Conservation (phyloP, 495 filamentous ascomycete genomes). For the Podospora pseudoanserina region DNA sequence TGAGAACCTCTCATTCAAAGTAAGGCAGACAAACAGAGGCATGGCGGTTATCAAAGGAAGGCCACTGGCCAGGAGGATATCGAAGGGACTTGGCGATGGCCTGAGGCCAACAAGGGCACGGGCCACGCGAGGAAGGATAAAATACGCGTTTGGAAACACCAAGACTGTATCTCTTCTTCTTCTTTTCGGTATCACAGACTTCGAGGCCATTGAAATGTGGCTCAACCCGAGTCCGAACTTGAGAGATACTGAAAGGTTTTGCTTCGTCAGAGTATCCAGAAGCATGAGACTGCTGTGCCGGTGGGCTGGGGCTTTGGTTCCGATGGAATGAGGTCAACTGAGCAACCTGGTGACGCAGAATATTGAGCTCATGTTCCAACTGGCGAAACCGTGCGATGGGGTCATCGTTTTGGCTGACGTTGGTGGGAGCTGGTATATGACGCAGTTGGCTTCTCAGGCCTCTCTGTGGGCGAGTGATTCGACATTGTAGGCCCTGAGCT, state of each 20-base stretch:
- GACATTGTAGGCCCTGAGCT: neutral
- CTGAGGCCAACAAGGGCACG: too few species aligned
- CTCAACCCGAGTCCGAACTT: neutral
- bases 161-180: too few species aligned
- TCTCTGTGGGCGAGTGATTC: neutral
- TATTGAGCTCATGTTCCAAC: neutral
- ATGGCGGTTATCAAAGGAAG: too few species aligned
- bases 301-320: neutral
- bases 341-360: neutral
- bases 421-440: neutral
- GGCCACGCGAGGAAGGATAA: too few species aligned
- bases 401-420: neutral
- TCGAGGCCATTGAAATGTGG: slow-evolving; percentile 16
- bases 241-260: neutral
- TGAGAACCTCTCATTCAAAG: too few species aligned
- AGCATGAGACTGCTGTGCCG: neutral
- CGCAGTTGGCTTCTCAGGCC: neutral
- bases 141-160: too few species aligned
- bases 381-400: neutral
- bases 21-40: too few species aligned
- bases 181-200: too few species aligned
- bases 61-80: too few species aligned
- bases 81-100: too few species aligned
- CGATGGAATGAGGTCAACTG: neutral
- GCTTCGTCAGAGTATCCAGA: neutral